phyloP scores from a whole-genome alignment of 2,329 filamentous ascomycete genomes.

The Aspergillus sp. region DNA sequence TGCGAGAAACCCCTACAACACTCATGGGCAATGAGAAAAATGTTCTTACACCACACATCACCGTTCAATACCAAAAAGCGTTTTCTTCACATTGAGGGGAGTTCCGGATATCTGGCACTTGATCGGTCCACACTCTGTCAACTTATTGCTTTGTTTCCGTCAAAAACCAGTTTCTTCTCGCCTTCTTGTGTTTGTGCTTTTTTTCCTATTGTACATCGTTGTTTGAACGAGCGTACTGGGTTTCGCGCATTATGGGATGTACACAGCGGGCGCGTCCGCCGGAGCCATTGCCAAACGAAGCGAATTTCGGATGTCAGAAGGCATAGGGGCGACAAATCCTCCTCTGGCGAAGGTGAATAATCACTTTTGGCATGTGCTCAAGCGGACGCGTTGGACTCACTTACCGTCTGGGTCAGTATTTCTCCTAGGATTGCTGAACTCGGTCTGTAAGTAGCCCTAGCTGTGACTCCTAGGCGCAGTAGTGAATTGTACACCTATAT shows the following conservation, averaged over 20 bases:
- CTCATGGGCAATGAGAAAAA: constrained; percentile 59
- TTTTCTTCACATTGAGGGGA: constrained; percentile 61
- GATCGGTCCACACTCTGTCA: constrained; percentile 49
- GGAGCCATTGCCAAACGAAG: constrained; percentile 13
- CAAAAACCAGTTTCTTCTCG: constrained; percentile 43
- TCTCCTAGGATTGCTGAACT: background rate
- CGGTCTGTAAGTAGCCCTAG: background rate
- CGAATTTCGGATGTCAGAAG: constrained; percentile 15
- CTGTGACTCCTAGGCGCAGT: constrained; percentile 6
- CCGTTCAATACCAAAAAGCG: constrained; percentile 43
- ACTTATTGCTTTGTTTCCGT: constrained; percentile 30
- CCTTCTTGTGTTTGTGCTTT: constrained; percentile 35
- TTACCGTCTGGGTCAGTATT: background rate
- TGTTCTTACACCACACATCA: constrained; percentile 44
- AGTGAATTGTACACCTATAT: constrained; percentile 11
- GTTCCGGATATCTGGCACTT: constrained; percentile 81
- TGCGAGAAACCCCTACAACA: constrained; percentile 52
- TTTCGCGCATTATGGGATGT: constrained; percentile 9
- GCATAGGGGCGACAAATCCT: constrained; percentile 2
- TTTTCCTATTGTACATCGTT: constrained; percentile 11
- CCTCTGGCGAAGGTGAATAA: constrained; percentile 17
- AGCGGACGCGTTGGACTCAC: constrained; percentile 9
- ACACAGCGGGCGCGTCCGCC: constrained; percentile 13
- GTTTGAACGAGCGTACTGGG: constrained; percentile 11
- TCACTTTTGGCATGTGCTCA: constrained; percentile 12